A percentile compares a stretch with the other conserved stretches of the same genome.
Evolutionary conservation across 2,329 filamentous ascomycete genomes (phyloP).

Genomic region (Lasiodiplodia hormozganensis): DNA sequence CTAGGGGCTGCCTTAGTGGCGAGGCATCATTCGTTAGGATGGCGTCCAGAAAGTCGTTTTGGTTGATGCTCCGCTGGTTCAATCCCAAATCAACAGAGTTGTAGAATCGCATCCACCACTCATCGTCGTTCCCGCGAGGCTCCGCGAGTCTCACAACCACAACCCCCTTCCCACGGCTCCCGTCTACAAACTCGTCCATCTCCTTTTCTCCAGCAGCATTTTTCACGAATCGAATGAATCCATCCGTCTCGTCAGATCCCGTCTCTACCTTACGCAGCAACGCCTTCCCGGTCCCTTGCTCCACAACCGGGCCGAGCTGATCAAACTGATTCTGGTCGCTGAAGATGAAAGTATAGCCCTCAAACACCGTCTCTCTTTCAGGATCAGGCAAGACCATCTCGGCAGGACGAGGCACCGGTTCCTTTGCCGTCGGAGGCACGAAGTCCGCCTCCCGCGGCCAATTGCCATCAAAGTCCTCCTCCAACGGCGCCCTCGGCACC

Average conservation of each 20-base stretch:
- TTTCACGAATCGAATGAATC: conserved; percentile 80
- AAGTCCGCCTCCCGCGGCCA: conserved; percentile 80
- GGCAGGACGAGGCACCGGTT: conserved; percentile 72
- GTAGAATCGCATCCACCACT: conserved; percentile 75
- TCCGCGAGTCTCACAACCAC: conserved; percentile 78
- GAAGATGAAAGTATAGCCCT: conserved; percentile 89
- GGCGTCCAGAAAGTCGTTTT: conserved; percentile 90
- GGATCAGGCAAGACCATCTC: conserved; percentile 76
- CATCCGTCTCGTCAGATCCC: conserved; percentile 71
- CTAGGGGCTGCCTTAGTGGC: conserved; percentile 71
- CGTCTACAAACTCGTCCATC: conserved; percentile 68
- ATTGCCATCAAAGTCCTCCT: conserved; percentile 76
- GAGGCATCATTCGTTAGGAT: conserved; percentile 82
- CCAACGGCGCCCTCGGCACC: conserved; percentile 67
- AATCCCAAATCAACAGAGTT: conserved; percentile 73
- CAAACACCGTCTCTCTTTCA: conserved; percentile 74
- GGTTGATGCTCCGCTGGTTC: conserved; percentile 83
- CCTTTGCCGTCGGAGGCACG: conserved; percentile 76
- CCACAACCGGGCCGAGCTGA: conserved; percentile 75
- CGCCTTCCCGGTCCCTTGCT: conserved; percentile 82
- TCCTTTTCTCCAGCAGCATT: conserved; percentile 77
- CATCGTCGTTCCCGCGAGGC: conserved; percentile 53
- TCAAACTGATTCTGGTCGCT: conserved; percentile 78
- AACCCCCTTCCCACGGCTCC: conserved; percentile 71
- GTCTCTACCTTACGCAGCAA: conserved; percentile 68